These are phyloP conservation scores for Nevesoporus exiguus DNA, from an alignment of 768 basidiomycete species.

Conservation along the genomic window DNA sequence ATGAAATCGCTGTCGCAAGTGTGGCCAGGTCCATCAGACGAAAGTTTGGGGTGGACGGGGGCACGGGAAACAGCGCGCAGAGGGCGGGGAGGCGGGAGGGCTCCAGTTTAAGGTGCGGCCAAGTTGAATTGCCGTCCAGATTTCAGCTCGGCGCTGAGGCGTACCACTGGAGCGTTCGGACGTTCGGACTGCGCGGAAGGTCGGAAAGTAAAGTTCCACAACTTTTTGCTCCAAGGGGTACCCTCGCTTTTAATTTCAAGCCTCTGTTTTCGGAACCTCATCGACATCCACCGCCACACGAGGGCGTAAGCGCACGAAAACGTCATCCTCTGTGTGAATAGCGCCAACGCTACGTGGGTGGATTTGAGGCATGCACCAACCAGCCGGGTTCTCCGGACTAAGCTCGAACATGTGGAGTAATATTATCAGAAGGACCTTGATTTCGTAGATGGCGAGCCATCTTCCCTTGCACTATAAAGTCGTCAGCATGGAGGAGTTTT, in stretches of 20 bases:
- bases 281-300: neutral
- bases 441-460: constrained; percentile 23
- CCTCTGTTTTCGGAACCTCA: neutral
- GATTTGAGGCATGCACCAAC: constrained; percentile 9
- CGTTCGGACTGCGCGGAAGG: too few relatives aligned
- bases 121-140: too few relatives aligned
- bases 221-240: too few relatives aligned
- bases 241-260: neutral
- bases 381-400: neutral
- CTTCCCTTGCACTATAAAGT: constrained; percentile 21
- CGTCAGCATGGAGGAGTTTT: neutral
- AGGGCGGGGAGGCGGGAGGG: too few relatives aligned
- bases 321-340: constrained; percentile 19
- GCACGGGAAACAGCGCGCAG: too few relatives aligned
- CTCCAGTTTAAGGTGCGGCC: too few relatives aligned
- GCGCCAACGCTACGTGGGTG: constrained; percentile 13
- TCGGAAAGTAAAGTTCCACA: too few relatives aligned
- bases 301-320: constrained; percentile 4
- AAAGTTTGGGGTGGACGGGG: too few relatives aligned
- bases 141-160: too few relatives aligned
- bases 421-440: constrained; percentile 18
- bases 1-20: too few relatives aligned
- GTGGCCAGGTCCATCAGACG: too few relatives aligned
- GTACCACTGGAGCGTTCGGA: too few relatives aligned
- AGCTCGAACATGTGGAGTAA: constrained; percentile 17